Evolutionary conservation across 1,284 basidiomycete species (phyloP), one percentile per base, ranked within the genome.

Genomic region (Anthracocystis setariae): DNA sequence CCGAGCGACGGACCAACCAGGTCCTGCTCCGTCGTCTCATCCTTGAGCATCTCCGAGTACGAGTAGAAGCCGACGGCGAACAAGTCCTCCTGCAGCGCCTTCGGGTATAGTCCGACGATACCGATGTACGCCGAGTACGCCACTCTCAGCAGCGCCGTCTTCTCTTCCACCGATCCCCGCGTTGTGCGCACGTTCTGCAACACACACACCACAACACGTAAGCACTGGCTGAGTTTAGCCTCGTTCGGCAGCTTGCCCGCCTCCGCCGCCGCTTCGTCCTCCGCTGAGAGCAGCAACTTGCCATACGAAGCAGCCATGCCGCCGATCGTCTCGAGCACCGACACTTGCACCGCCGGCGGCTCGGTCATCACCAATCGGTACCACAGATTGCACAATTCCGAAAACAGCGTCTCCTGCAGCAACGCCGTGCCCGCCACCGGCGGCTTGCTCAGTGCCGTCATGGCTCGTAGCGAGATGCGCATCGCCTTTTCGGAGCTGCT

Each of bases 331-430:
- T 91, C 90, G 3, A 94, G 86, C 44, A 97, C 87, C 64, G 91
- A 88, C 0, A 88, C 84, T 78, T 94, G 92, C 21, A 94, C 87
- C 0, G 79, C 84, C 0, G 91, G 88, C 0, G 89, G 85, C 80
- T 96, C 94, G 2, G 91, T 92, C 87, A 97, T 89, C 0, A 91
- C 91, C 83, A 97, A 89, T 2, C 95, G 89, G 81, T 95, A 93
- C 81, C 90, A 92, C 9, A 98, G 85, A 46, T 90, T 91, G 77
- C 91, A 89, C 53, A 98, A 89, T 84, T 98, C 95, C 46, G 93
- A 92, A 77, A 96, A 95, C 33, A 93, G 88, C 0, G 89, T 87
- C 37, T 94, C 91, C 24, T 82, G 66, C 64, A 91, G 85, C 42
- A 97, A 86, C 0, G 90, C 90, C 27, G 88, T 88, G 3, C 94